Percentiles rank a stretch among this genome's conserved stretches.
Evolutionary conservation across 2,329 filamentous ascomycete genomes (phyloP).

Genomic region (Sporothrix globosa): DNA sequence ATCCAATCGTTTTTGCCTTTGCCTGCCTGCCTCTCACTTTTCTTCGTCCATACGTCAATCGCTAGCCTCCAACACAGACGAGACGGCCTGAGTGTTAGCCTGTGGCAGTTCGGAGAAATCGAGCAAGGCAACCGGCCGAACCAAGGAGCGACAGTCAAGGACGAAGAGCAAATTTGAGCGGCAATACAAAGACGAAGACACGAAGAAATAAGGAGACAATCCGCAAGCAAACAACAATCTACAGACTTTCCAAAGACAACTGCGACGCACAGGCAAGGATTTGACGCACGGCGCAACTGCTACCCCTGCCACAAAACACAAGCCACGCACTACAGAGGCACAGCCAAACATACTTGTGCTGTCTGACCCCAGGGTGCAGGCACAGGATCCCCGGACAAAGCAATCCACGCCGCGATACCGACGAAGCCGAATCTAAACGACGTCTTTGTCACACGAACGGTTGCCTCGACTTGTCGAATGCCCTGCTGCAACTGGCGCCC

Average conservation of each 20-base stretch:
- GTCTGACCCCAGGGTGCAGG: background rate
- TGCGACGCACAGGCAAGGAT: background rate
- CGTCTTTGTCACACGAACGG: constrained; percentile 19
- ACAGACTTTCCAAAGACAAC: background rate
- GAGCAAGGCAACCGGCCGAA: constrained; percentile 18
- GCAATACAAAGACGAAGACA: background rate
- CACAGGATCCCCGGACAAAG: background rate
- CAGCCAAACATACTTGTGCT: background rate
- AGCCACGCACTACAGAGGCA: constrained; percentile 19
- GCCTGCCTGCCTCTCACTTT: background rate
- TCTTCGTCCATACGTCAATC: constrained; percentile 12
- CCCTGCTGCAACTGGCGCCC: background rate
- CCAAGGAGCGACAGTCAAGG: constrained; percentile 7
- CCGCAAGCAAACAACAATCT: background rate
- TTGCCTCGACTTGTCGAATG: constrained; percentile 23
- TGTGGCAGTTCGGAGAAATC: constrained; percentile 25
- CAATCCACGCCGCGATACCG: constrained; percentile 18
- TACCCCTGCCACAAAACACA: constrained; percentile 6
- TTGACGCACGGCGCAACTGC: constrained; percentile 8
- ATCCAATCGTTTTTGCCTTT: background rate
- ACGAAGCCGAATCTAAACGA: constrained; percentile 13
- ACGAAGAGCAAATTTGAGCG: background rate
- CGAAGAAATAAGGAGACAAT: background rate
- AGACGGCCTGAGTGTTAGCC: constrained; percentile 21
- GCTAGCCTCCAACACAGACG: background rate